Percentiles rank a stretch among this genome's conserved stretches.
Evolutionary conservation across 1,284 basidiomycete species (phyloP).

Genomic region (Trametes versicolor): DNA sequence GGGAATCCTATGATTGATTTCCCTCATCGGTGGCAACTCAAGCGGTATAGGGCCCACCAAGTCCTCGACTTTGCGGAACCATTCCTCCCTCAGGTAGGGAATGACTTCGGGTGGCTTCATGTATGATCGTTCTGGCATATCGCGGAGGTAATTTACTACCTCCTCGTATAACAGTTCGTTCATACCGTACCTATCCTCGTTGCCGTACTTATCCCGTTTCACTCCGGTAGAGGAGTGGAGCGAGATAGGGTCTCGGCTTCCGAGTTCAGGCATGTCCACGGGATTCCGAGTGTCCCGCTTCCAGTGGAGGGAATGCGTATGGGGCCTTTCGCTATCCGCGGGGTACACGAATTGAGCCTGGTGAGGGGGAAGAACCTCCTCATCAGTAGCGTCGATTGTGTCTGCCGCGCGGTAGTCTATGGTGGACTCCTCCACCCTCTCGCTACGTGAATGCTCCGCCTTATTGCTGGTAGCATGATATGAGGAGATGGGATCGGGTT

Average conservation of each 20-base stretch:
- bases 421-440: too few species aligned
- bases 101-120: too few species aligned
- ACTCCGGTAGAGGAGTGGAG: not conserved
- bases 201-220: conserved; percentile 1
- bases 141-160: conserved; percentile 4
- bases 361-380: not conserved
- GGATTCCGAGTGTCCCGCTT: not conserved
- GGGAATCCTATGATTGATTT: too few species aligned
- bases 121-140: too few species aligned
- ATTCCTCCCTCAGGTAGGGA: too few species aligned
- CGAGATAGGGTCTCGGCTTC: not conserved
- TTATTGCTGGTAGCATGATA: too few species aligned
- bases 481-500: not conserved
- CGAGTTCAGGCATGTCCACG: not conserved
- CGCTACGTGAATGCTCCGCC: too few species aligned
- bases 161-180: not conserved
- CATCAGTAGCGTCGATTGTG: not conserved
- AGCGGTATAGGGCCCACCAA: too few species aligned
- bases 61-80: too few species aligned
- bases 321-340: not conserved
- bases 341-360: not conserved
- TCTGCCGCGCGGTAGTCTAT: too few species aligned
- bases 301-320: not conserved
- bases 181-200: not conserved
- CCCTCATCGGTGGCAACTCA: too few species aligned